These are phyloP conservation scores for Tremella fuciformis DNA, from an alignment of 768 basidiomycete species.

Conservation along the genomic window DNA sequence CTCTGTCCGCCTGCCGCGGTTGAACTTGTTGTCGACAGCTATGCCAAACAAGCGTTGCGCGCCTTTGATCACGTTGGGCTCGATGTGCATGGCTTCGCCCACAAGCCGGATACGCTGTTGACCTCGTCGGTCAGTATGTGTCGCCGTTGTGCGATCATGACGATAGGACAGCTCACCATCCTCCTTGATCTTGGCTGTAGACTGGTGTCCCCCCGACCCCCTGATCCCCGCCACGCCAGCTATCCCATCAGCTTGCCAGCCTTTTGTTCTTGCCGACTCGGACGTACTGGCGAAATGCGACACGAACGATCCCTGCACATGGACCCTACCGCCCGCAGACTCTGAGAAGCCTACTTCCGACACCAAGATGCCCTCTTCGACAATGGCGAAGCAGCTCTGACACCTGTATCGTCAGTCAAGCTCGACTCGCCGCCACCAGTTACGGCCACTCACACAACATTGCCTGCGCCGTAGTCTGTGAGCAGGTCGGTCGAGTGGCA, in stretches of 20 bases:
- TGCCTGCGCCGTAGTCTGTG: constrained; percentile 15
- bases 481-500: constrained; percentile 13
- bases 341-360: constrained; percentile 96
- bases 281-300: constrained; percentile 80
- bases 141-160: not conserved
- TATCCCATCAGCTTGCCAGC: constrained; percentile 9
- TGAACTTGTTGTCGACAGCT: constrained; percentile 91
- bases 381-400: constrained; percentile 70
- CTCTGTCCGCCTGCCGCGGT: constrained; percentile 81
- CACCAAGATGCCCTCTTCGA: constrained; percentile 90
- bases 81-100: constrained; percentile 53
- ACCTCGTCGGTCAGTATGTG: constrained; percentile 1
- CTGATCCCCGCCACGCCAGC: constrained; percentile 37
- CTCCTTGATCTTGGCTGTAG: constrained; percentile 26
- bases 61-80: constrained; percentile 63
- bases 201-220: constrained; percentile 12
- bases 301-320: constrained; percentile 92
- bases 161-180: constrained; percentile 24
- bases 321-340: constrained; percentile 82
- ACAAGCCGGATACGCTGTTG: constrained; percentile 78
- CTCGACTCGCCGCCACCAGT: not conserved
- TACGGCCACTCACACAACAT: constrained; percentile 14
- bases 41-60: constrained; percentile 88
- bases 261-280: not conserved
- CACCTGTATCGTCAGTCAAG: constrained; percentile 28